These are phyloP conservation scores for Candida anutae DNA, from an alignment of 1,139 yeast genomes.

Conservation along the genomic window DNA sequence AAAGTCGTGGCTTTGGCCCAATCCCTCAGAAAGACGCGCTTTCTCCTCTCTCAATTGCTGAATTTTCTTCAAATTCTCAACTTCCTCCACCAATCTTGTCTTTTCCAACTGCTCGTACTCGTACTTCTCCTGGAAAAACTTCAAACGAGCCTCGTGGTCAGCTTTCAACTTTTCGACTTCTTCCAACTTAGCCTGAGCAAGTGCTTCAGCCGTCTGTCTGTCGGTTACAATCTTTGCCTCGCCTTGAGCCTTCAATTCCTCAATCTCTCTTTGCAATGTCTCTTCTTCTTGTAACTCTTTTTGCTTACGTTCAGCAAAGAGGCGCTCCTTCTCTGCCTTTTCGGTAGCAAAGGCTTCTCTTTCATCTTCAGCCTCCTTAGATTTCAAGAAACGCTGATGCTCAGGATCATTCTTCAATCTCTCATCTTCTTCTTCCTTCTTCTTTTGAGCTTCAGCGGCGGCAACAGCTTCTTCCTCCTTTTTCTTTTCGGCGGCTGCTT, in stretches of 20 bases:
- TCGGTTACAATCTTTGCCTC: constrained; percentile 18
- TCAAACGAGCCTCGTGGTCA: constrained; percentile 26
- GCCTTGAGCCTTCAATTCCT: constrained; percentile 20
- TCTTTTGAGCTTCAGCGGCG: constrained; percentile 6
- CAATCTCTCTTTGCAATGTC: constrained; percentile 23
- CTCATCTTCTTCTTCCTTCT: constrained; percentile 14
- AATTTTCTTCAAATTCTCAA: constrained; percentile 31
- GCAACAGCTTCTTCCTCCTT: constrained; percentile 8
- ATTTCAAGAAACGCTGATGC: constrained; percentile 19
- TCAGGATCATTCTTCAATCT: constrained; percentile 18
- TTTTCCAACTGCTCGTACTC: constrained; percentile 32
- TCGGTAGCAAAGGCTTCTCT: constrained; percentile 19
- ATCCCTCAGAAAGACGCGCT: constrained; percentile 23
- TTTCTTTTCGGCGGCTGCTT: constrained; percentile 5
- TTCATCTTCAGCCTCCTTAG: constrained; percentile 21
- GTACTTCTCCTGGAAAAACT: constrained; percentile 22
- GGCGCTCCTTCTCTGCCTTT: constrained; percentile 19
- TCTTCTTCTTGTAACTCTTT: constrained; percentile 12
- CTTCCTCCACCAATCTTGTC: constrained; percentile 28
- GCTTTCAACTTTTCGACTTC: constrained; percentile 28
- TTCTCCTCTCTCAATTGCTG: constrained; percentile 33
- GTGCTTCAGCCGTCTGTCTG: constrained; percentile 22
- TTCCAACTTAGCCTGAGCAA: constrained; percentile 25
- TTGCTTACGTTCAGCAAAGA: constrained; percentile 18
- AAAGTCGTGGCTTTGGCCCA: constrained; percentile 16